Conservation (phyloP, 2,329 filamentous ascomycete species). For the Tolypocladium endophyticum region DNA sequence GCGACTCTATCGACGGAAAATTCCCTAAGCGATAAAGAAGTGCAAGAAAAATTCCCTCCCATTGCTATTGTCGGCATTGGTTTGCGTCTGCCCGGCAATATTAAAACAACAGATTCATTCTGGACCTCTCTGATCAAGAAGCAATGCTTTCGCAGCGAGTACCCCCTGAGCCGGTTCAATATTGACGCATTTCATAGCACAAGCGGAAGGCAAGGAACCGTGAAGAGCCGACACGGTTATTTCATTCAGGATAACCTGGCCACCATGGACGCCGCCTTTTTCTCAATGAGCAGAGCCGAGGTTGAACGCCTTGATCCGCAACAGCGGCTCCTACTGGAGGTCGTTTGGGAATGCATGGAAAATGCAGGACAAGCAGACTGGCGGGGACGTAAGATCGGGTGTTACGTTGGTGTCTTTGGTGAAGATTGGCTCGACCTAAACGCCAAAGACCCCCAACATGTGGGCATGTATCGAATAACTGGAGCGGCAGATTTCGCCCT, state of each 20-base stretch:
- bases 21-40: neutral
- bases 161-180: conserved; percentile 6
- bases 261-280: conserved; percentile 13
- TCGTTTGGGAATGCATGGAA: conserved; percentile 10
- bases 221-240: conserved; percentile 10
- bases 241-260: conserved; percentile 13
- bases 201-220: conserved; percentile 4
- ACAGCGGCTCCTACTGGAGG: conserved; percentile 18
- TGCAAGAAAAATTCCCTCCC: conserved; percentile 7
- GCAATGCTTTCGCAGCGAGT: conserved; percentile 1
- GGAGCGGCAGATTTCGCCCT: conserved; percentile 15
- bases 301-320: conserved; percentile 19
- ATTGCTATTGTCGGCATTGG: conserved; percentile 31
- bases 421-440: conserved; percentile 4
- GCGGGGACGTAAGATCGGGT: conserved; percentile 2
- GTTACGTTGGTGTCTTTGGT: conserved; percentile 7
- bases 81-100: conserved; percentile 27
- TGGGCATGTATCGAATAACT: conserved; percentile 6
- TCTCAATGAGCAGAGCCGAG: conserved; percentile 13
- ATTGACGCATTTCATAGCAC: conserved; percentile 5
- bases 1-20: neutral
- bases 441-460: conserved; percentile 3
- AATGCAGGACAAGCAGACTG: conserved; percentile 3
- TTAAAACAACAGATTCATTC: conserved; percentile 25
- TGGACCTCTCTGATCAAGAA: conserved; percentile 22